These are phyloP conservation scores for Acorus calamus DNA, from an alignment of 106 monocot genomes.

Conservation along the genomic window DNA sequence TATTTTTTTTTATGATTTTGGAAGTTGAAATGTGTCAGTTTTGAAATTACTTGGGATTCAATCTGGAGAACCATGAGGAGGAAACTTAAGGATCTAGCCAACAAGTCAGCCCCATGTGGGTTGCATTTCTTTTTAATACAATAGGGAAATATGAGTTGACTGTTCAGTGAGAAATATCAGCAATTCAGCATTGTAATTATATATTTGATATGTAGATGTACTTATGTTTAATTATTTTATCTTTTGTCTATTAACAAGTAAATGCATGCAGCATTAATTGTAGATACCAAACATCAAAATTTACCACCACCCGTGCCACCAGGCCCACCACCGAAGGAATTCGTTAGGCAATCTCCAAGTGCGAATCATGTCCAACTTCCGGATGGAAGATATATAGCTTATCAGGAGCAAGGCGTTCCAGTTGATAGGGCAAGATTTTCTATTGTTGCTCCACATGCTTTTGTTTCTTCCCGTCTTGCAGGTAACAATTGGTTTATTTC, in stretches of 20 bases:
- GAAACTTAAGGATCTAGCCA: no score
- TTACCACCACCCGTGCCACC: neutral
- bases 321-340: constrained; percentile 38
- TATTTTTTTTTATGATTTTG: neutral
- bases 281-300: constrained; percentile 26
- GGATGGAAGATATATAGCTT: constrained; percentile 77
- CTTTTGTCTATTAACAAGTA: neutral
- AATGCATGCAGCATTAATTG: constrained; percentile 53
- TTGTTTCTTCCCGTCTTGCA: constrained; percentile 87
- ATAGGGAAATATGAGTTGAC: no score
- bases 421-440: constrained; percentile 78
- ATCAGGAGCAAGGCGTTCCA: constrained; percentile 69
- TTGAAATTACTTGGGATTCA: neutral
- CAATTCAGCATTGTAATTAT: no score
- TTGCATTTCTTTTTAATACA: no score
- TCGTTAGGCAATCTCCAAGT: constrained; percentile 60
- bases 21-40: neutral
- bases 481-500: constrained; percentile 25
- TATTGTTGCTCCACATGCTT: constrained; percentile 81
- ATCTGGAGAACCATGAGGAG: neutral
- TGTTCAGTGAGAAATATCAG: no score
- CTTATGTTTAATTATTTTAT: neutral
- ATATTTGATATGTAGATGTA: no score
- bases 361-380: constrained; percentile 72
- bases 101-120: no score